Evolutionary conservation across 176 grass and related monocot species (phyloP), one percentile per base, ranked within the genome.

Genomic region (Triticum turgidum): DNA sequence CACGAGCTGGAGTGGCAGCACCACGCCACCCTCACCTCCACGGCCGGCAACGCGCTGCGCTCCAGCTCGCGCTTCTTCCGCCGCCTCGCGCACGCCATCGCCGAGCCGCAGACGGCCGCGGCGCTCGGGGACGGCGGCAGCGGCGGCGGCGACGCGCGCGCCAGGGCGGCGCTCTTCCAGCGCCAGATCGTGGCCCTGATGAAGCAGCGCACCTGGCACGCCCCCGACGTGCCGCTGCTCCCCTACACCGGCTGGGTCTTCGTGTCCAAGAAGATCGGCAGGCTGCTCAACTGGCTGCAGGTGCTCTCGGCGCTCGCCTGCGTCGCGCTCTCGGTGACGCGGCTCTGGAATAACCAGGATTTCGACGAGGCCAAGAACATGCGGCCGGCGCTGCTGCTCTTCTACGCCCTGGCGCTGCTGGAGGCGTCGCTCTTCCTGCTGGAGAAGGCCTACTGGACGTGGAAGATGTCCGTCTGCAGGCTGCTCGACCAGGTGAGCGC

Each of bases 1-100:
- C 93, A 92, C 49, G 93, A 92, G 90, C 90, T 95, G 37, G 88
- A 90, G 88, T 95, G 93, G 93, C 93, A 95, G 86, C 90, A 95
- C 65, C 82, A 80, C 38, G 37, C 78, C 38, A 80, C 78, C 37
- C 9, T 29, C 25, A 87, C 86, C 79, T 87, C 86, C 79, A 76
- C 86, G 5, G 79, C 76, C 0, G 87, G 84, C 22, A 45, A 49
- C 20, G 54, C 70, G 6, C 21, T 95, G 39, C 80, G 77, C 12
- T 79, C 84, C 66, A 83, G 81, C 65, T 93, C 89, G 9, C 84
- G 69, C 29, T 91, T 83, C 74, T 66, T 93, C 65, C 72, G 38
- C 59, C 87, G 83, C 17, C 1, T 64, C n/a, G 1, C 85, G 7
- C 68, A 35, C 27, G 88, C 75, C 0, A 1, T 83, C 12, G 49